Percentiles rank a stretch among this genome's conserved stretches.
Conservation (phyloP, 768 basidiomycete species). For the Cystobasidiopsis lactophilus region DNA sequence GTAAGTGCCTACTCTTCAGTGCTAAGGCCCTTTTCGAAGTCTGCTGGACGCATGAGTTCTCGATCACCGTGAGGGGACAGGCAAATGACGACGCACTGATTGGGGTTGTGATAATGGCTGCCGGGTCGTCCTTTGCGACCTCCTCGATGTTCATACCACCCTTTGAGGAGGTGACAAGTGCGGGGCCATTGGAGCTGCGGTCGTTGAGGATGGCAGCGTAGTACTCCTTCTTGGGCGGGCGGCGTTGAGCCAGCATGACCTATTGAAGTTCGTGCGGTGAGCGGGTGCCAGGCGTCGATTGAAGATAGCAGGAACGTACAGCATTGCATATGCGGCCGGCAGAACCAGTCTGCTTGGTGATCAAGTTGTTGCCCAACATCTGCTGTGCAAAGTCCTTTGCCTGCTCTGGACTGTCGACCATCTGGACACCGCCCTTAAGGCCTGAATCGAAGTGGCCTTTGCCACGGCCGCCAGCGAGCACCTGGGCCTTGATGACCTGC, state of each 20-base stretch:
- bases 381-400: constrained; percentile 66
- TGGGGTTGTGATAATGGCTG: constrained; percentile 83
- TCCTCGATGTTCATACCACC: constrained; percentile 99
- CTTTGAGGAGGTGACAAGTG: constrained; percentile 77
- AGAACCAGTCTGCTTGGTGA: constrained; percentile 96
- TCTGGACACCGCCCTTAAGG: constrained; percentile 90
- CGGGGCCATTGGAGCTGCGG: constrained; percentile 65
- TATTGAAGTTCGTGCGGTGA: constrained; percentile 21
- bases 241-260: constrained; percentile 96
- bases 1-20: background rate
- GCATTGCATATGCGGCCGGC: constrained; percentile 84
- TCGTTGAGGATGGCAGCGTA: constrained; percentile 95
- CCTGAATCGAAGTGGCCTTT: constrained; percentile 86
- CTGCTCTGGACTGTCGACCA: constrained; percentile 70
- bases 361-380: constrained; percentile 87
- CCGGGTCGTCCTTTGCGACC: constrained; percentile 84
- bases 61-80: constrained; percentile 8
- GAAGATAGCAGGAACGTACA: constrained; percentile 32
- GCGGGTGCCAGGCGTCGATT: background rate
- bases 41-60: no score
- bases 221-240: constrained; percentile 85
- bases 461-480: constrained; percentile 91
- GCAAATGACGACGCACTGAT: constrained; percentile 28
- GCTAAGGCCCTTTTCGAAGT: constrained; percentile 7
- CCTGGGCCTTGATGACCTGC: constrained; percentile 92